Conservation (phyloP, 306 rosid genomes). For the Parietaria judaica region DNA sequence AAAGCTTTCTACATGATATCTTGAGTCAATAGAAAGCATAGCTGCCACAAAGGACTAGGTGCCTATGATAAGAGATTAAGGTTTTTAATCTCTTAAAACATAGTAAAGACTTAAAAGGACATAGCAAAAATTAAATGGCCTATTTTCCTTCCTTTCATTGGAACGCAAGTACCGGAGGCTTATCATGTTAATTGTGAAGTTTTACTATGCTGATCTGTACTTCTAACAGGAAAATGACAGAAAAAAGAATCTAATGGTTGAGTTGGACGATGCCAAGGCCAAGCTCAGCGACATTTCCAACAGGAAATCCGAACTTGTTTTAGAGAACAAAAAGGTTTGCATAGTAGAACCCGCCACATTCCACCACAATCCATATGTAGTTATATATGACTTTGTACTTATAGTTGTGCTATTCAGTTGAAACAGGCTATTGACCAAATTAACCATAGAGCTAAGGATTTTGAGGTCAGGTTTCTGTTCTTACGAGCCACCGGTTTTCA, state of each 20-base stretch:
- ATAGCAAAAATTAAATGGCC: background rate
- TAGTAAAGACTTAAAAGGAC: too few relatives aligned
- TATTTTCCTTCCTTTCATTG: background rate
- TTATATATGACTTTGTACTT: background rate
- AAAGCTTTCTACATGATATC: too few relatives aligned
- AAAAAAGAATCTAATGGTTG: conserved; percentile 33
- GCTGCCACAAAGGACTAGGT: too few relatives aligned
- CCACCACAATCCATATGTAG: conserved; percentile 4
- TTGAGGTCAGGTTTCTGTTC: conserved; percentile 47
- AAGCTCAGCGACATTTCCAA: conserved; percentile 45
- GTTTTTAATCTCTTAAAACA: too few relatives aligned
- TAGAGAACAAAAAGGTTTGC: conserved; percentile 56
- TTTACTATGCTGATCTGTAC: conserved; percentile 16
- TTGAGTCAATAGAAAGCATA: too few relatives aligned
- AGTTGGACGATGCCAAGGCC: conserved; percentile 64
- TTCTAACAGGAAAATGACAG: conserved; percentile 47
- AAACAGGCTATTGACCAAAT: conserved; percentile 50
- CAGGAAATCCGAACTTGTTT: conserved; percentile 42
- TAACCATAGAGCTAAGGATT: conserved; percentile 41
- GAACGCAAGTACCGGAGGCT: background rate
- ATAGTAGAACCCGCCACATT: conserved; percentile 8
- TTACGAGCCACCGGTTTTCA: too few relatives aligned
- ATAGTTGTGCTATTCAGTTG: conserved; percentile 32
- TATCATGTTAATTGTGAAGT: conserved; percentile 5
- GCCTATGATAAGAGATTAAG: too few relatives aligned